Evolutionary conservation across 331 rosid genomes (phyloP).

Genomic region (Quercus tomentella): DNA sequence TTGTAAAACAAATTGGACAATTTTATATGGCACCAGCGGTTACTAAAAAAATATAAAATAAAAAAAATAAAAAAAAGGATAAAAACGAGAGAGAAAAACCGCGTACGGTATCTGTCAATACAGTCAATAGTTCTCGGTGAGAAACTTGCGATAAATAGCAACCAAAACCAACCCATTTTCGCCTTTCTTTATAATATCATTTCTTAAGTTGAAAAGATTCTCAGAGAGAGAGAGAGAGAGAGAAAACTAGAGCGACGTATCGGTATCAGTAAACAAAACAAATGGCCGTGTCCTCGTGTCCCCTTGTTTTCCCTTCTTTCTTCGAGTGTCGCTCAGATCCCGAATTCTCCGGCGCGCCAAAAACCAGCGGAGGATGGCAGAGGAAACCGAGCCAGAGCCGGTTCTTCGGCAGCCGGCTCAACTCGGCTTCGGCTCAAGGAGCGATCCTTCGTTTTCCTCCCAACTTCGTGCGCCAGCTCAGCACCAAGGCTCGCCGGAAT

Average conservation of each 20-base stretch:
- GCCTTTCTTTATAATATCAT: not conserved
- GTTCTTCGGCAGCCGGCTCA: constrained; percentile 21
- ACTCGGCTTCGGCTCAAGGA: not conserved
- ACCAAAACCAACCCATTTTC: no score
- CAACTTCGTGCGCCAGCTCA: constrained; percentile 85
- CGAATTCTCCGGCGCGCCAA: constrained; percentile 37
- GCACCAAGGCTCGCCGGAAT: constrained; percentile 89
- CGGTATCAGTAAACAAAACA: not conserved
- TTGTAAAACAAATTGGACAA: no score
- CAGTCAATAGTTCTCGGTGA: no score
- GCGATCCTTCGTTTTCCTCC: constrained; percentile 81
- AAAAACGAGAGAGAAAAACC: no score
- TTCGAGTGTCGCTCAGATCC: constrained; percentile 61
- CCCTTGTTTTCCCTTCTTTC: constrained; percentile 40
- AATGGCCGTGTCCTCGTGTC: constrained; percentile 59
- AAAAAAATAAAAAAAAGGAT: no score
- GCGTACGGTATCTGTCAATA: no score
- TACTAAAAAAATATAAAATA: no score
- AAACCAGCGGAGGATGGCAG: not conserved
- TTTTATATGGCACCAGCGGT: no score
- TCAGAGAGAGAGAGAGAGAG: not conserved
- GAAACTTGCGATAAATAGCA: no score
- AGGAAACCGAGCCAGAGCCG: constrained; percentile 29
- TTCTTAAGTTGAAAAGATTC: not conserved
- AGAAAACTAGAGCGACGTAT: not conserved